Conservation (phyloP, 805 yeast genomes). For the Lachancea quebecensis region DNA sequence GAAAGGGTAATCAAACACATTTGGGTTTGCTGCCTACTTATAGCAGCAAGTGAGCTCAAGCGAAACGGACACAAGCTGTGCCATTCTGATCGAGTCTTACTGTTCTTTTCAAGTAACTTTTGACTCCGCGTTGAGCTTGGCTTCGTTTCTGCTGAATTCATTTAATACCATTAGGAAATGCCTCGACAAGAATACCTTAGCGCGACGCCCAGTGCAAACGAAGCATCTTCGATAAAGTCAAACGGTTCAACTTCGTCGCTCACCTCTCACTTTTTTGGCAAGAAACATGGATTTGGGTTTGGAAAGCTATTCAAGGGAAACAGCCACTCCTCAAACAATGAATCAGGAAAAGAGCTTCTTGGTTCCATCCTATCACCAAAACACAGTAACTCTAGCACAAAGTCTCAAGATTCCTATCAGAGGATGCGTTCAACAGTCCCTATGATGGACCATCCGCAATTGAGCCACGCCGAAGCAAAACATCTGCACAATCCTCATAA, state of each 20-base stretch:
- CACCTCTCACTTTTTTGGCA: conserved; percentile 5
- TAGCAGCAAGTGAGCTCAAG: neutral
- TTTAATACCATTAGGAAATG: neutral
- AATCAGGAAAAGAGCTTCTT: conserved; percentile 8
- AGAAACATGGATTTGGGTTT: conserved; percentile 5
- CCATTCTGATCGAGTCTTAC: too few relatives aligned
- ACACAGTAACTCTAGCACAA: conserved; percentile 7
- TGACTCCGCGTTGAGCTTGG: conserved; percentile 2
- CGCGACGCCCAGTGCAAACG: conserved; percentile 4
- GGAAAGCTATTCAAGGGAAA: conserved; percentile 6
- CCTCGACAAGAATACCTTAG: conserved; percentile 2
- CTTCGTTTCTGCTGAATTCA: neutral
- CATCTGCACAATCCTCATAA: conserved; percentile 11
- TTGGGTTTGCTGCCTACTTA: neutral
- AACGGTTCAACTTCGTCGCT: conserved; percentile 7
- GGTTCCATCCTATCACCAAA: conserved; percentile 6
- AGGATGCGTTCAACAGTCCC: conserved; percentile 2
- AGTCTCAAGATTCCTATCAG: conserved; percentile 4
- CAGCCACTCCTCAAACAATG: conserved; percentile 7
- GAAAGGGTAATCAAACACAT: neutral
- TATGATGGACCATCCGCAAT: conserved; percentile 6
- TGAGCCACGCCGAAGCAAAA: conserved; percentile 6
- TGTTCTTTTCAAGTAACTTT: too few relatives aligned
- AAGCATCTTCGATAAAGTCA: conserved; percentile 4
- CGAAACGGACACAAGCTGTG: neutral